Base-by-base conservation (phyloP, 805 yeast species). In the Yamadazyma sp. region DNA sequence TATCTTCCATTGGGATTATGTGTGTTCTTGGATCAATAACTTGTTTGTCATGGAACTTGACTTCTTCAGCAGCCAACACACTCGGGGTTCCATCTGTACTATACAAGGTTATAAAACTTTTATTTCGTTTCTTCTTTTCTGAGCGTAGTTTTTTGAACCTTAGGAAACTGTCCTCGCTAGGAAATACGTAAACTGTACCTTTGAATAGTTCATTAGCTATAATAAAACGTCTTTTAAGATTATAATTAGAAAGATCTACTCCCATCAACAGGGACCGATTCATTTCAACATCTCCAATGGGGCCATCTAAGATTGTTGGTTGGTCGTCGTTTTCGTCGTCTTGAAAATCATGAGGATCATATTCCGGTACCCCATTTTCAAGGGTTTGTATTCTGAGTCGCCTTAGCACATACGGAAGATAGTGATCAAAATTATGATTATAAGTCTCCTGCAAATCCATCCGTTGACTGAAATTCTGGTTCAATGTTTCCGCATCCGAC, bases 401-500 rank as follows among this genome's bases (percentile, higher is more conserved):
- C 21, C 70, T 47, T n/a, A 64, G 32, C n/a, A 66, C 45, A 47
- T 44, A 68, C 5, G 73, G 73, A 6, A 64, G 44, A 44, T 66
- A 68, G 20, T 51, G 45, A 8, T 61, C 60, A 44, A 57, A 68
- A 40, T 68, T 68, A n/a, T 59, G 70, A 18, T 49, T 50, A 45
- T 52, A 68, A 2, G 62, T 50, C 0, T 51, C 57, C 48, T 67
- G 73, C n/a, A 67, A 49, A 21, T 63, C 64, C 25, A 56, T 44
- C 13, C 62, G 48, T 11, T 55, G 59, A 10, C 39, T 44, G 18
- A 40, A 41, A 16, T 53, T 49, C 14, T 48, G 42, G 17, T 48
- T 39, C 19, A 66, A 53, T 1, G 73, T 67, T n/a, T 59, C 68
- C 4, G 65, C 38, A 23, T 67, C 72, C 3, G 71, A 64, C 10